Conservation (phyloP, 1,139 yeast species). For the Candida sp. region DNA sequence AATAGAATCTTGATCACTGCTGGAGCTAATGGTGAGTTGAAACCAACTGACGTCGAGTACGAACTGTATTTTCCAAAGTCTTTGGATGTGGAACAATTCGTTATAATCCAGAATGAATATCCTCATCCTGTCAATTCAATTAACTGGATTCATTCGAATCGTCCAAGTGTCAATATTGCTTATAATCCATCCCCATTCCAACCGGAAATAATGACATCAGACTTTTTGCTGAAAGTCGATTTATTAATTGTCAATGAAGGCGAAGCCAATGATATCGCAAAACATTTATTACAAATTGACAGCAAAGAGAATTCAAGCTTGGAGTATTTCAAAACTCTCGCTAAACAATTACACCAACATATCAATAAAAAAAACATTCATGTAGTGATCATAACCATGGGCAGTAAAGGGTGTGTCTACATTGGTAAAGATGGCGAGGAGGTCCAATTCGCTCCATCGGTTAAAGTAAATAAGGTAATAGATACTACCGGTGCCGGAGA, state of each 20-base stretch:
- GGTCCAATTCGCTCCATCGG: slow-evolving; percentile 17
- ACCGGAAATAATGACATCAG: slow-evolving; percentile 28
- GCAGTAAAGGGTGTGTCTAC: slow-evolving; percentile 67
- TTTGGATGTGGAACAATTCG: slow-evolving; percentile 26
- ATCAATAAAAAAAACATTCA: slow-evolving; percentile 34
- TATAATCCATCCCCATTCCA: slow-evolving; percentile 91
- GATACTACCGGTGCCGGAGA: slow-evolving; percentile 99
- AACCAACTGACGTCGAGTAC: slow-evolving; percentile 45
- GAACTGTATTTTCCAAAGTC: slow-evolving; percentile 29
- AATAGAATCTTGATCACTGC: slow-evolving; percentile 81
- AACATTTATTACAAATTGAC: slow-evolving; percentile 14
- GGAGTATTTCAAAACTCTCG: slow-evolving; percentile 34
- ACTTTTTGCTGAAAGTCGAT: slow-evolving; percentile 50
- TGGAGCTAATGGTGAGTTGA: slow-evolving; percentile 78
- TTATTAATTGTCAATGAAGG: slow-evolving; percentile 80
- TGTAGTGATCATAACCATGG: slow-evolving; percentile 73
- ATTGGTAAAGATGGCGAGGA: slow-evolving; percentile 13
- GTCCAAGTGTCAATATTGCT: slow-evolving; percentile 49
- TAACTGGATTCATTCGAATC: slow-evolving; percentile 48
- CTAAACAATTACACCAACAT: slow-evolving; percentile 24
- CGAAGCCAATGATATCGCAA: slow-evolving; percentile 57
- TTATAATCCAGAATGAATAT: slow-evolving; percentile 71
- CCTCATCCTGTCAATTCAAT: slow-evolving; percentile 58
- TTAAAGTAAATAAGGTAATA: slow-evolving; percentile 47
- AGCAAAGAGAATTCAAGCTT: slow-evolving; percentile 18